Evolutionary conservation across 2,329 filamentous ascomycete species (phyloP), one percentile per base, ranked within the genome.

Genomic region (Botrytis elliptica): DNA sequence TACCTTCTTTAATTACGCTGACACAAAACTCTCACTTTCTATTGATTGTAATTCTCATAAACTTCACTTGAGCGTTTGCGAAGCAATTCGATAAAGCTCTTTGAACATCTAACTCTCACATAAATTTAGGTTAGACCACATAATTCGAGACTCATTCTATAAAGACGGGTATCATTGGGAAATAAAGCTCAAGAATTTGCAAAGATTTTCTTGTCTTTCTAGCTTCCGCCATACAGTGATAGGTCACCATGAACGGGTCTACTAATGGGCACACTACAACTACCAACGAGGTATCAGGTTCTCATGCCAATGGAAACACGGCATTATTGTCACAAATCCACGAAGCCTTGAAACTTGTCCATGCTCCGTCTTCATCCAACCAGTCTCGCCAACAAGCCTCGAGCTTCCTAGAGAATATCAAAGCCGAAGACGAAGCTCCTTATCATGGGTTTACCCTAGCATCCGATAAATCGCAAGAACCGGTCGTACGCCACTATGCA

Each of bases 401-500:
- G 76, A 84, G 89, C 55, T 97, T 94, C 80, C 91, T 99, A 77
- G 96, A 99, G 81, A 85, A 91, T 36, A 88, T 97, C 79, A 98
- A 98, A 84, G 87, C 89, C 65, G 89, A 92, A 78, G 86, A 89
- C 73, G 90, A 95, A 79, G 95, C 95, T 8, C 93, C 94, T 3
- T 90, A 92, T 67, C 91, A 96, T 84, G 96, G 96, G 77, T 97
- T 93, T 83, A 88, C 88, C 38, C 88, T 99, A 74, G 95, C 95
- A 63, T 89, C 89, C 77, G 91, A 96, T 82, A 88, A 86, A 79
- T 85, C 87, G 55, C 93, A 97, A 81, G 88, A 93, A 71, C 89
- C 93, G 59, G 88, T 96, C 72, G 92, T 98, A 73, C 92, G 96
- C 78, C 95, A 98, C 84, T 99, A 97, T 82, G 96, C 95, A 73